Base-by-base conservation (phyloP, 257 asterid genomes). In the Lithospermum erythrorhizon region DNA sequence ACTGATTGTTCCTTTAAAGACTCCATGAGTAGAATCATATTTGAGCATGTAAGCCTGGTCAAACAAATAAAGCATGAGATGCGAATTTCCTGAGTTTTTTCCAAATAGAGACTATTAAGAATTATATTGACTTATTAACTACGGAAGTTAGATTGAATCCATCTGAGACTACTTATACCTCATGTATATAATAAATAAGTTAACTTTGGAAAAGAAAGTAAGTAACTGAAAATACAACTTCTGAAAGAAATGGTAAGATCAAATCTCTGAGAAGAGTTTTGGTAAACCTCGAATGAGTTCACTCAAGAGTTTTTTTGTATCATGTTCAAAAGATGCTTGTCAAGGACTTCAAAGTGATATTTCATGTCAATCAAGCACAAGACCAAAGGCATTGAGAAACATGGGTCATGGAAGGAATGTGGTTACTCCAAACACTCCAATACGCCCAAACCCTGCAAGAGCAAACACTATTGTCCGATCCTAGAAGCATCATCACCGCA, bases 1-100 rank as follows among this genome's bases (percentile, higher is more conserved):
- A 51, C 61, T 71, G 73, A 93, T 70, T 55, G 83, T 78, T 64
- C 95, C 97, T 64, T 76, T 72, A 79, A 78, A 87, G 49, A 84
- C 85, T 64, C 99, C 97, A 56, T 93, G 99, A 57, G 99, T 93
- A 24, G 99, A 93, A 61, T 93, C 99, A 73, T 89, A 93, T 81
- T 93, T 93, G 68, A 87, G 79, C 97, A 93, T 86, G 86, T 93
- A 93, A 55, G 98, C 97, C 99, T 89, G 84, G 70, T 65, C 70
- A 61, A 59, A 68, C 49, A 3, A 58, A 21, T 53, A 55, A 0
- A 27, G 41, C n/a, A n/a, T 11, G 6, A 21, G 9, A 59, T 15
- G 4, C 49, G 2, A 41, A 41, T 41, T 41, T 41, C 14, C 18
- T 41, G 49, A 41, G 49, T 41, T 41, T 11, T 41, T 11, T 11